Percentiles rank a stretch among this genome's conserved stretches.
Evolutionary conservation across 306 rosid species (phyloP).

Genomic region (Myrica gale): DNA sequence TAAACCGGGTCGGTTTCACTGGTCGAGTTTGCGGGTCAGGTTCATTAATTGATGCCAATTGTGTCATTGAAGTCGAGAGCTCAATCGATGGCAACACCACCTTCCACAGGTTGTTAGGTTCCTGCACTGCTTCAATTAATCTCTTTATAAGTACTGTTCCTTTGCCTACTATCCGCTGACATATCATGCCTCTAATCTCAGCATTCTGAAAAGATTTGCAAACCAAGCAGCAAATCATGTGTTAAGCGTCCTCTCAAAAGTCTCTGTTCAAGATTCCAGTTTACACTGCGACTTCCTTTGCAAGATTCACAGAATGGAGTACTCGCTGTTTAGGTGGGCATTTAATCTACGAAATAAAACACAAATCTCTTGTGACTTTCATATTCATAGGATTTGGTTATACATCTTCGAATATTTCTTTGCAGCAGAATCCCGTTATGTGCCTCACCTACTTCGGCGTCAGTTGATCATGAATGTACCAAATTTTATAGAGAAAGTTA

Average conservation of each 20-base stretch:
- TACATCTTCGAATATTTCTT: conserved; percentile 14
- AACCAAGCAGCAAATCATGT: conserved; percentile 58
- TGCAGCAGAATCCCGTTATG: conserved; percentile 63
- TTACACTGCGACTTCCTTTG: conserved; percentile 34
- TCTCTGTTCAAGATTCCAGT: conserved; percentile 34
- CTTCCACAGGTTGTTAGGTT: conserved; percentile 72
- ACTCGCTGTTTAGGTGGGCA: conserved; percentile 64
- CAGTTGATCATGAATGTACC: conserved; percentile 31
- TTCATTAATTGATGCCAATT: conserved; percentile 55
- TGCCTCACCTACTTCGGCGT: conserved; percentile 62
- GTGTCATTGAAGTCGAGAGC: conserved; percentile 77
- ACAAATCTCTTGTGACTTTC: conserved; percentile 1
- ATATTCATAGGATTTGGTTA: conserved; percentile 1
- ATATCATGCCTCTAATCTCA: conserved; percentile 34
- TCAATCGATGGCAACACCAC: conserved; percentile 72
- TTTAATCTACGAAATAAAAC: conserved; percentile 14
- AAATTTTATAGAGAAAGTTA: conserved; percentile 75
- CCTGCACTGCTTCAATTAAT: conserved; percentile 24
- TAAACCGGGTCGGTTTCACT: too few species aligned
- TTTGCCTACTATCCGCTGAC: conserved; percentile 32
- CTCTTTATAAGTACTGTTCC: conserved; percentile 12
- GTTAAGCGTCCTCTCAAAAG: conserved; percentile 37
- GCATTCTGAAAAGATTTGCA: conserved; percentile 55
- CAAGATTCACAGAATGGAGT: conserved; percentile 57
- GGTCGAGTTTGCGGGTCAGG: too few species aligned